Conservation (phyloP, 2,329 filamentous ascomycete genomes). For the Neoascochyta sp. region DNA sequence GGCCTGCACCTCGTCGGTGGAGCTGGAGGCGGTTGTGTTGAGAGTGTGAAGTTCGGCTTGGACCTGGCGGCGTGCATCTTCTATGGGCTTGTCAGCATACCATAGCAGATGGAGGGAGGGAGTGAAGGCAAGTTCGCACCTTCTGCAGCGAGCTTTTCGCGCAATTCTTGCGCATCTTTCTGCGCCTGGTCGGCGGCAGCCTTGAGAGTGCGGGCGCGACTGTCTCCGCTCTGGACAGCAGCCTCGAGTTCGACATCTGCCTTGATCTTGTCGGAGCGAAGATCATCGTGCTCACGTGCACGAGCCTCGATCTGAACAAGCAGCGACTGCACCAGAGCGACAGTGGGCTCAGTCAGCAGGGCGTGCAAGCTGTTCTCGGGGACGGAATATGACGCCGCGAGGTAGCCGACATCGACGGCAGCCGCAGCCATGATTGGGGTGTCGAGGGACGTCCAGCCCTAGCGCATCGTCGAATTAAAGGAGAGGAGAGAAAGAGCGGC, state of each 20-base stretch:
- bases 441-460: slow-evolving; percentile 9
- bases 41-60: slow-evolving; percentile 78
- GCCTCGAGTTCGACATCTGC: slow-evolving; percentile 92
- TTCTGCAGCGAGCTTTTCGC: slow-evolving; percentile 76
- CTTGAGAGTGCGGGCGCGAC: slow-evolving; percentile 77
- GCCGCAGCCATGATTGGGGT: slow-evolving; percentile 54
- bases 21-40: slow-evolving; percentile 68
- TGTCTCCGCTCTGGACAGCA: slow-evolving; percentile 76
- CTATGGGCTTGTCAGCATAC: slow-evolving; percentile 45
- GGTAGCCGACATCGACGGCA: slow-evolving; percentile 65
- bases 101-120: no score
- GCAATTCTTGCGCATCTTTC: slow-evolving; percentile 76
- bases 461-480: slow-evolving; percentile 22
- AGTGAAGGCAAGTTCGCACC: slow-evolving; percentile 59
- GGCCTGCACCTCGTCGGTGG: slow-evolving; percentile 69
- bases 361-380: slow-evolving; percentile 61
- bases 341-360: slow-evolving; percentile 65
- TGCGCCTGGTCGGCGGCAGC: slow-evolving; percentile 76
- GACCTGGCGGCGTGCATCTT: slow-evolving; percentile 69
- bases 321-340: slow-evolving; percentile 71
- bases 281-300: slow-evolving; percentile 74
- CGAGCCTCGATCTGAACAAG: slow-evolving; percentile 72
- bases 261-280: slow-evolving; percentile 84
- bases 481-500: slow-evolving; percentile 9
- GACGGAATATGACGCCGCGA: slow-evolving; percentile 68